phyloP scores from a whole-genome alignment of 306 rosid species.

The Medicago arabica region DNA sequence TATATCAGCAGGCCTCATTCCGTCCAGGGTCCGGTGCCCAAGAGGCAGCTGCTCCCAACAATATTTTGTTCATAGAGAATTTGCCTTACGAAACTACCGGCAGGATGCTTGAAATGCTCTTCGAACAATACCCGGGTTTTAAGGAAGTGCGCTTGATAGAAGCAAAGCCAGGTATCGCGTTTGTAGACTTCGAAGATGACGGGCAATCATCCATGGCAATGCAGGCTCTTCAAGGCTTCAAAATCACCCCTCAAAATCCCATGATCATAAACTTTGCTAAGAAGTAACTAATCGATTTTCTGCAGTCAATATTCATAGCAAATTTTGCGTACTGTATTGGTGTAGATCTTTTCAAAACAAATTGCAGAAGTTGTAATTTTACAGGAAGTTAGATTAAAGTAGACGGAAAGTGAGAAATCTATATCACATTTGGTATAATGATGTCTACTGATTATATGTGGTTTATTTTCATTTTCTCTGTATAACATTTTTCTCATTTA shows the following conservation, averaged over 20 bases:
- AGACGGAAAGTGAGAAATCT: conserved; percentile 36
- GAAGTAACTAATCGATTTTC: conserved; percentile 58
- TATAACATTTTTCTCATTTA: conserved; percentile 7
- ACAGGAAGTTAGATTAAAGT: conserved; percentile 38
- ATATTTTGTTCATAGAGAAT: conserved; percentile 91
- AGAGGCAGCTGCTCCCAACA: conserved; percentile 85
- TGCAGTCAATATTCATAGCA: conserved; percentile 23
- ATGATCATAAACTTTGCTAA: conserved; percentile 86
- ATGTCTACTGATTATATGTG: conserved; percentile 28
- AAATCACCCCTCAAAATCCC: conserved; percentile 91
- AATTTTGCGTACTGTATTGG: conserved; percentile 32
- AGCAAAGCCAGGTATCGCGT: conserved; percentile 98
- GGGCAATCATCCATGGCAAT: conserved; percentile 93
- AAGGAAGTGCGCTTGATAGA: conserved; percentile 96
- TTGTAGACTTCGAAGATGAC: conserved; percentile 92
- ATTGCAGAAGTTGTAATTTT: conserved; percentile 40
- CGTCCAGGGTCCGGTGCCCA: conserved; percentile 70
- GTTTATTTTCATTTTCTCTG: conserved; percentile 25
- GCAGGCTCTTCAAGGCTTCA: conserved; percentile 96
- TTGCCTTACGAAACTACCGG: conserved; percentile 88
- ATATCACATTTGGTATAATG: conserved; percentile 17
- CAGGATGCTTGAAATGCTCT: conserved; percentile 92
- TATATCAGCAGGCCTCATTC: conserved; percentile 63
- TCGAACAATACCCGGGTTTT: conserved; percentile 94
- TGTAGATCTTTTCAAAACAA: conserved; percentile 48